Base-by-base conservation (phyloP, 169 alveolate genomes). In the Plasmodium ovale region DNA sequence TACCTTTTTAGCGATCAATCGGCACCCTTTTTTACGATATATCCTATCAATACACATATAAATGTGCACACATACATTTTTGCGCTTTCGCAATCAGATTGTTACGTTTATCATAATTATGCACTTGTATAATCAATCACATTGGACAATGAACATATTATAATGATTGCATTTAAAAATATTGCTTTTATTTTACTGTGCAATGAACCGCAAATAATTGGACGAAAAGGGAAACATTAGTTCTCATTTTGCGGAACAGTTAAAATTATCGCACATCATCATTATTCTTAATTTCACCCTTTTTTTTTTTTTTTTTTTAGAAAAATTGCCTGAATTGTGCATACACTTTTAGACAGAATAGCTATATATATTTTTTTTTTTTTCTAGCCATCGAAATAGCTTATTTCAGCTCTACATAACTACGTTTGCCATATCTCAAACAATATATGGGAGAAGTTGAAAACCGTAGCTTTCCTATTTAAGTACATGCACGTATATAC, bases 251-350 rank as follows among this genome's bases (percentile, higher is more conserved):
- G n/a, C 56, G 0, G 27, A 9, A 39, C 5, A 39, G 5, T 5
- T 5, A 39, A 39, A 39, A 39, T 53, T 53, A 53, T 53, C 19
- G 23, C 64, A 53, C 64, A 4, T 14, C 19, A 14, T 1, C 19
- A 53, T 53, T 53, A 14, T 3, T 53, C 31, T 53, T 53, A 53
- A 6, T 6, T 39, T 6, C 9, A 39, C 9, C 9, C 9, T 9
- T 25, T 39, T 44, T 69, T 69, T 69, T 44, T 69, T 69, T 68
- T 68, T 69, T 54, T 72, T 72, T 37, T 33, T 31, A 21, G 10
- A 33, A n/a, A 31, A 72, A 27, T 35, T n/a, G 4, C 60, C 58
- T 72, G 58, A 72, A 53, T 42, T 53, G 87, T 72, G 33, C 87
- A 72, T 72, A 54, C 33, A 35, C 54, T 39, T 71, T 71, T 5